Evolutionary conservation across 495 filamentous ascomycete genomes (phyloP).

Genomic region (Hypoxylon lienhwacheense): DNA sequence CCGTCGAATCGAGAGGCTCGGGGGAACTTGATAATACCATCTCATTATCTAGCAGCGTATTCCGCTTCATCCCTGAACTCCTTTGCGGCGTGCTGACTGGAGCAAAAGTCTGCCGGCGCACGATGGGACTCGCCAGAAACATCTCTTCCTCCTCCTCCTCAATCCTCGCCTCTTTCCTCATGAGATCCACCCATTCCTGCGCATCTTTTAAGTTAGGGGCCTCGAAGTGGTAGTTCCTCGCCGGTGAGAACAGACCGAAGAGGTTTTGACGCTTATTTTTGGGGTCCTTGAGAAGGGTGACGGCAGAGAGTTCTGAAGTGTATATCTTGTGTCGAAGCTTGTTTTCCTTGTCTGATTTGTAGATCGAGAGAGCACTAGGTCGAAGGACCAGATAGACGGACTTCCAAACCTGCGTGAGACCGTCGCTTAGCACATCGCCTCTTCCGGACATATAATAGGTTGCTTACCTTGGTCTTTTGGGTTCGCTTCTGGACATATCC

Average conservation of each 20-base stretch:
- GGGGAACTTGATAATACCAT: conserved; percentile 63
- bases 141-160: conserved; percentile 85
- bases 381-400: conserved; percentile 85
- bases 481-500: conserved; percentile 85
- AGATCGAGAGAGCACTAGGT: conserved; percentile 90
- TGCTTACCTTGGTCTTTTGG: conserved; percentile 84
- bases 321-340: conserved; percentile 85
- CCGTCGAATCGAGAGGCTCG: conserved; percentile 52
- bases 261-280: conserved; percentile 78
- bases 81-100: conserved; percentile 18
- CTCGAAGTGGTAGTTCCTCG: conserved; percentile 88
- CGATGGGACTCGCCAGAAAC: conserved; percentile 63
- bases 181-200: conserved; percentile 82
- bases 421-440: conserved; percentile 44
- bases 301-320: conserved; percentile 87
- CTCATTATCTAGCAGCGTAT: conserved; percentile 34
- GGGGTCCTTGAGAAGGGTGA: conserved; percentile 82
- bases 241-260: conserved; percentile 91
- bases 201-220: conserved; percentile 72
- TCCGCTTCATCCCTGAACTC: conserved; percentile 5
- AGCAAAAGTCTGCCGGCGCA: conserved; percentile 45
- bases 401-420: conserved; percentile 71
- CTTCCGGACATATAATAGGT: conserved; percentile 11
- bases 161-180: conserved; percentile 75
- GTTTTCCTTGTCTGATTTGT: conserved; percentile 87